Evolutionary conservation across 371 early-diverging fungal genomes (phyloP).

Genomic region (Blakeslea trispora): DNA sequence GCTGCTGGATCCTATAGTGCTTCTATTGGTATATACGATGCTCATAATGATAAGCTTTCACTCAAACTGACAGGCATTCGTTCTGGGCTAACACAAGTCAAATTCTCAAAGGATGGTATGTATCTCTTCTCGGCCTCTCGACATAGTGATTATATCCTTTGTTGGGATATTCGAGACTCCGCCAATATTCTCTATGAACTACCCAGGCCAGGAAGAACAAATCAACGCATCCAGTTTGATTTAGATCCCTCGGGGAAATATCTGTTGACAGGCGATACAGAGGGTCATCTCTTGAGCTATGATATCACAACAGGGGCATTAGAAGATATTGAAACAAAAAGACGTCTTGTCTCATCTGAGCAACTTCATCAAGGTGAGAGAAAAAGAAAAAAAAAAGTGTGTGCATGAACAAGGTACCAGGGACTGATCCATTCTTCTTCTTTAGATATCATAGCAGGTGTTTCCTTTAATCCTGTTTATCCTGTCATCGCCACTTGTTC

Average conservation of each 20-base stretch:
- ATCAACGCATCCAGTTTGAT: conserved; percentile 73
- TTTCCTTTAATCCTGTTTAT: conserved; percentile 62
- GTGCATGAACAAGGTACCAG: too few species aligned
- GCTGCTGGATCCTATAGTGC: conserved; percentile 71
- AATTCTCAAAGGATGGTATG: conserved; percentile 65
- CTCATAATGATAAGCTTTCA: conserved; percentile 53
- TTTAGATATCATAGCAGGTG: conserved; percentile 56
- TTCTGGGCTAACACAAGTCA: conserved; percentile 50
- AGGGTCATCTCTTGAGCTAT: conserved; percentile 52
- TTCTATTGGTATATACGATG: conserved; percentile 69
- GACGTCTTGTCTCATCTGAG: conserved; percentile 8
- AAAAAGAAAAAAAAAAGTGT: background rate
- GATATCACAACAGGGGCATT: conserved; percentile 37
- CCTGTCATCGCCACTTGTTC: conserved; percentile 64
- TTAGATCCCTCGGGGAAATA: conserved; percentile 58
- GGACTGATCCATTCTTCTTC: background rate
- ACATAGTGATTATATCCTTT: conserved; percentile 51
- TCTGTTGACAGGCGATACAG: conserved; percentile 59
- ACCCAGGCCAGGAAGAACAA: conserved; percentile 58
- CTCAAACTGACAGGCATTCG: conserved; percentile 48
- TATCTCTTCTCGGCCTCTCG: conserved; percentile 65
- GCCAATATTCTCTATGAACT: conserved; percentile 55
- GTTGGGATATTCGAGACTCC: conserved; percentile 76
- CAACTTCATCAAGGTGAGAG: conserved; percentile 31
- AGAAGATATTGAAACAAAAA: conserved; percentile 13